phyloP scores from a whole-genome alignment of 495 filamentous ascomycete species.

The Pyronema omphalodes region DNA sequence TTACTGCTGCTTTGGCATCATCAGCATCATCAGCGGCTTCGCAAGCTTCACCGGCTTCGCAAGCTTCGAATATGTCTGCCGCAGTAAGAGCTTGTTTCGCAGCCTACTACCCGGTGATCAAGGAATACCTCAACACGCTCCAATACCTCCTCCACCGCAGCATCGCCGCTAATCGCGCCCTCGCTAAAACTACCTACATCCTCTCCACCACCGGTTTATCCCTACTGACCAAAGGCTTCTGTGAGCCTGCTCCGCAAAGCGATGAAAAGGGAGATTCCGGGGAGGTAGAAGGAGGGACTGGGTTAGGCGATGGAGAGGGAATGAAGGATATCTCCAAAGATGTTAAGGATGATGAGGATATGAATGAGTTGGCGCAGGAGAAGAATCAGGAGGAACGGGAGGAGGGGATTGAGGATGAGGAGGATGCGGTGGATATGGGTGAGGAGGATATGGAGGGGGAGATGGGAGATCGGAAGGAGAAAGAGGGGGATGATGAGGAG shows the following conservation, averaged over 20 bases:
- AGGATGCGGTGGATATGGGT: constrained; percentile 88
- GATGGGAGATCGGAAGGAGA: constrained; percentile 44
- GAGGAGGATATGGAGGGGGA: constrained; percentile 66
- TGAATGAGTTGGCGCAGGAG: constrained; percentile 79
- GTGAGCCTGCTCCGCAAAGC: constrained; percentile 54
- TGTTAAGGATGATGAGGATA: constrained; percentile 77
- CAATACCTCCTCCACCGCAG: no score
- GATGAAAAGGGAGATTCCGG: constrained; percentile 41
- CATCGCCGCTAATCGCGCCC: constrained; percentile 44
- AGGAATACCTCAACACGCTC: constrained; percentile 33
- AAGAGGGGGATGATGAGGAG: constrained; percentile 35
- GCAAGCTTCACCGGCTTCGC: no score
- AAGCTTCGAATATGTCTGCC: constrained; percentile 24
- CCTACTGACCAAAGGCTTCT: constrained; percentile 72
- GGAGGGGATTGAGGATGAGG: constrained; percentile 47
- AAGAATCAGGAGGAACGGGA: constrained; percentile 38
- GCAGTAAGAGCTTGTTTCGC: constrained; percentile 43
- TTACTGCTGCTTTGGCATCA: constrained; percentile 25
- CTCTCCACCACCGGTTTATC: constrained; percentile 58
- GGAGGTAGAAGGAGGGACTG: constrained; percentile 78
- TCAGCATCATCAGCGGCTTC: no score
- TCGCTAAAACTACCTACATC: constrained; percentile 53
- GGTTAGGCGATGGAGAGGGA: constrained; percentile 87
- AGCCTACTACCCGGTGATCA: constrained; percentile 46
- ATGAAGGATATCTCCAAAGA: constrained; percentile 96